Evolutionary conservation across 1,139 yeast species (phyloP).

Genomic region (Spathaspora sp.): DNA sequence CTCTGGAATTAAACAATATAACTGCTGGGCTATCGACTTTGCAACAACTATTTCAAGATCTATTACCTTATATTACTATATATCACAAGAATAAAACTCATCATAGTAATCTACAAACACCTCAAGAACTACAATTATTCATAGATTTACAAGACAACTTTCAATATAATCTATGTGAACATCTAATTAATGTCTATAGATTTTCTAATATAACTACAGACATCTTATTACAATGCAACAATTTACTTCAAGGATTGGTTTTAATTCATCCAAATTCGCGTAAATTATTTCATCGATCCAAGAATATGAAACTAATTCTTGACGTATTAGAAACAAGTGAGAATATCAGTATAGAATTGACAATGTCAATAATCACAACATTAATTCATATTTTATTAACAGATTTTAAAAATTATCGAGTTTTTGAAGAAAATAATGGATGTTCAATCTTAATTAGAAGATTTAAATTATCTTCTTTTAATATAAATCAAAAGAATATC

Average conservation of each 20-base stretch:
- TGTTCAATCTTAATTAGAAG: conserved; percentile 51
- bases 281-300: conserved; percentile 35
- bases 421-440: conserved; percentile 62
- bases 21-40: conserved; percentile 18
- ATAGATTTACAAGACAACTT: conserved; percentile 51
- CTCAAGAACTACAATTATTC: conserved; percentile 34
- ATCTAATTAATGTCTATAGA: conserved; percentile 30
- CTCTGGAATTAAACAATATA: neutral
- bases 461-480: conserved; percentile 23
- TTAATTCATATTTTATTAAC: conserved; percentile 62
- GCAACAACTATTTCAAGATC: conserved; percentile 18
- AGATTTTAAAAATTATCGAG: conserved; percentile 54
- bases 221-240: conserved; percentile 29
- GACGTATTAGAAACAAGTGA: conserved; percentile 20
- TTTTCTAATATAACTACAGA: conserved; percentile 11
- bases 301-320: conserved; percentile 35
- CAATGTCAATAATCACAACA: conserved; percentile 52
- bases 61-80: conserved; percentile 26
- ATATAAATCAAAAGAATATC: conserved; percentile 10
- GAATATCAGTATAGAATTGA: conserved; percentile 18
- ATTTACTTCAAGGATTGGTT: conserved; percentile 60
- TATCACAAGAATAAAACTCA: conserved; percentile 15
- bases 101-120: neutral
- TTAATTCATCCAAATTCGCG: conserved; percentile 62
- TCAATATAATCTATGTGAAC: conserved; percentile 46